phyloP scores from a whole-genome alignment of 2,329 filamentous ascomycete genomes.

The Colletotrichum destructivum region DNA sequence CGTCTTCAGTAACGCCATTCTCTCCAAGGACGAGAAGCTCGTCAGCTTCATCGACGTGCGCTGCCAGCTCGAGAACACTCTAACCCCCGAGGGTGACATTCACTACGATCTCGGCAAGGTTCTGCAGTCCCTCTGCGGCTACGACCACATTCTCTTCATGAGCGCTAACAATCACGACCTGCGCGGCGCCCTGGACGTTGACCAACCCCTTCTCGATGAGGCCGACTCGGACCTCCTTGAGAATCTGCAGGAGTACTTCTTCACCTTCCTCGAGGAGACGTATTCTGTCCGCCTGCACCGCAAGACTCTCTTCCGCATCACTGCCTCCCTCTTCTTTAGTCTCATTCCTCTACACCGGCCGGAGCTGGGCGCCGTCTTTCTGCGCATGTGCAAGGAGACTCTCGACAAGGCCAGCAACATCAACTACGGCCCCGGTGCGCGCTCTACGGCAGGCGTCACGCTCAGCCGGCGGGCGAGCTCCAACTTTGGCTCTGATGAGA shows the following conservation, averaged over 20 bases:
- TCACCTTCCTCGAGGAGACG: constrained; percentile 47
- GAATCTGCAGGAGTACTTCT: constrained; percentile 47
- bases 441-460: constrained; percentile 32
- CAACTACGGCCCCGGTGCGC: constrained; percentile 41
- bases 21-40: constrained; percentile 46
- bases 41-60: constrained; percentile 51
- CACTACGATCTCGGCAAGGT: constrained; percentile 52
- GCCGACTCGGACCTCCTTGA: constrained; percentile 47
- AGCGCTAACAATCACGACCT: constrained; percentile 44
- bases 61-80: constrained; percentile 47
- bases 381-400: constrained; percentile 47
- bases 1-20: constrained; percentile 51
- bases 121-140: constrained; percentile 50
- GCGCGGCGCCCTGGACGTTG: constrained; percentile 35
- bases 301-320: constrained; percentile 51
- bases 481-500: constrained; percentile 39
- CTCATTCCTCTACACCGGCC: constrained; percentile 50
- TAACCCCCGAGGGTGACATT: constrained; percentile 50
- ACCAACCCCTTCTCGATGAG: constrained; percentile 46
- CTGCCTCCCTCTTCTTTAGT: constrained; percentile 50
- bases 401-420: constrained; percentile 46
- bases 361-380: constrained; percentile 47
- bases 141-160: constrained; percentile 50
- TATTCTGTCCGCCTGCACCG: constrained; percentile 48
- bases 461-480: constrained; percentile 41